phyloP scores from a whole-genome alignment of 805 yeast species.

The Naumovozyma baii region DNA sequence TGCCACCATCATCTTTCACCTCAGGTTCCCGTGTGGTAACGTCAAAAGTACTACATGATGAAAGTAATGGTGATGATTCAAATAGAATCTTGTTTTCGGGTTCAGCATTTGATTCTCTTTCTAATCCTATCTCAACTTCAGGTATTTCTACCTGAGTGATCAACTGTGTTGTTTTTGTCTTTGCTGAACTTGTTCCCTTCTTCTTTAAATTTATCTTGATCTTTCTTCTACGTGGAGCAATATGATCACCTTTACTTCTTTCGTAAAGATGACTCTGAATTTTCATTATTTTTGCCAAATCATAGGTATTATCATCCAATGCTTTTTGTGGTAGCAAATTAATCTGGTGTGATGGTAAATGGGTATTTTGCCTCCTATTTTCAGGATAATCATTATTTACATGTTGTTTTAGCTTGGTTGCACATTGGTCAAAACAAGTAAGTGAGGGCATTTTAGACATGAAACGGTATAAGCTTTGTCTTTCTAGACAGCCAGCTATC shows the following conservation, averaged over 20 bases:
- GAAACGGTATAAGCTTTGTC: constrained; percentile 27
- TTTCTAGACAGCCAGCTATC: constrained; percentile 29
- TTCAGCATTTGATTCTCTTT: no score
- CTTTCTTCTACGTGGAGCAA: constrained; percentile 25
- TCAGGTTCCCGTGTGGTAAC: no score
- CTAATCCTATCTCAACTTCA: no score
- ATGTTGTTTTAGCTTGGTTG: neutral
- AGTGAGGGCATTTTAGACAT: constrained; percentile 26
- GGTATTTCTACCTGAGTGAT: no score
- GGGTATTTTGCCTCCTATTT: neutral
- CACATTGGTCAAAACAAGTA: constrained; percentile 3
- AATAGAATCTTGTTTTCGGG: no score
- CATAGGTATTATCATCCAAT: constrained; percentile 16
- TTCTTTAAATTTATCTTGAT: constrained; percentile 15
- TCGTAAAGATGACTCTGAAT: constrained; percentile 28
- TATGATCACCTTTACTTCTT: constrained; percentile 20
- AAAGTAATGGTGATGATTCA: no score
- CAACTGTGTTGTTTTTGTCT: neutral
- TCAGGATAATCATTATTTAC: neutral
- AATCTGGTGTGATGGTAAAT: neutral
- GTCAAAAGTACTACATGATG: no score
- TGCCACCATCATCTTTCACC: neutral
- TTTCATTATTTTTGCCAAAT: constrained; percentile 22
- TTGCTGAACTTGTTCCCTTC: neutral
- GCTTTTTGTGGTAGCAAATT: constrained; percentile 21